Evolutionary conservation across 495 filamentous ascomycete species (phyloP), one percentile per base, ranked within the genome.

Genomic region (Daldinia concentrica): DNA sequence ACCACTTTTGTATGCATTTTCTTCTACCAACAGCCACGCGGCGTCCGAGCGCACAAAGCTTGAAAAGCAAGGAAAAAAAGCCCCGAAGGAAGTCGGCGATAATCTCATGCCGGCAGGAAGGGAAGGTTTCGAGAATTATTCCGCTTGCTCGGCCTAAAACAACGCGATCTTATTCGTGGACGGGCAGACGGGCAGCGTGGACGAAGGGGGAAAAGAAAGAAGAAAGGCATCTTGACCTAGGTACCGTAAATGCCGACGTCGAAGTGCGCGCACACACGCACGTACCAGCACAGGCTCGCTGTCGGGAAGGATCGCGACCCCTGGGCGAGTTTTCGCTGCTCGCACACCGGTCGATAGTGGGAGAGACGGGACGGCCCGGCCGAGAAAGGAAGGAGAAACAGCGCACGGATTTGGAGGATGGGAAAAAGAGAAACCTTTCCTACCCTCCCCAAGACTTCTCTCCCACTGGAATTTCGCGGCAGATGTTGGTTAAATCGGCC

Each of bases 331-430:
- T 36, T 1, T 12, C 26, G 29, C 29, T 57, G 6, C 14, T 64
- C 34, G 56, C 56, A 65, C 61, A 68, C 61, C 64, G 65, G 70
- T 65, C 64, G 50, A 58, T 22, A 48, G 27, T 61, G 57, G 22
- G 15, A 27, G 15, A 27, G 50, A 73, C 70, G 70, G 70, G 65
- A 73, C 70, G 70, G 70, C 36, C 71, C 71, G 71, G 58, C 71
- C 71, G 62, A 73, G 65, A 73, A 69, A 66, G 71, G 71, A 73
- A 73, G 71, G 71, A 73, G 71, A 56, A 54, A 29, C 43, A 24
- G 14, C 50, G 12, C 27, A 30, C 7, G 30, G 54, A 30, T 19
- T 29, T 22, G 2, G 30, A 36, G 30, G 15, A 57, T 32, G n/a
- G 27, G 32, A 34, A 34, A 34, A 34, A 2, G 32, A 9, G 0